phyloP scores from a whole-genome alignment of 2,329 filamentous ascomycete species.

The Fusarium praegraminearum region DNA sequence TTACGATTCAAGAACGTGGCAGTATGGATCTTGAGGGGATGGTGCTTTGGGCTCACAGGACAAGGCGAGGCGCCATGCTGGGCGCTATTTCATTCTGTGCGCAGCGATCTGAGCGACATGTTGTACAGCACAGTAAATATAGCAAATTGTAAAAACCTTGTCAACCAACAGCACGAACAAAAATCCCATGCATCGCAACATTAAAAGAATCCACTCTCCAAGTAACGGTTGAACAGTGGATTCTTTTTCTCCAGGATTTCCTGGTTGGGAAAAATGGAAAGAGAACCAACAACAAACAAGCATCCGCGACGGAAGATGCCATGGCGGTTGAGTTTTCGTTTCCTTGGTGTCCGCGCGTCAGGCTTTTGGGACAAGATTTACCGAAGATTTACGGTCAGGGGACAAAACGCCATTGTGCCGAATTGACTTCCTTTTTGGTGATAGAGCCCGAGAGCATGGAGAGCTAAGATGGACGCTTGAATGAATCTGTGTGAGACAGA shows the following conservation, averaged over 20 bases:
- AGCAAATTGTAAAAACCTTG: not conserved
- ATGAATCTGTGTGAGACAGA: not conserved
- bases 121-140: not conserved
- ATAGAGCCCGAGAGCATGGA: conserved; percentile 19
- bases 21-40: not conserved
- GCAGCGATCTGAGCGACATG: not conserved
- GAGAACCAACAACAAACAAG: not conserved
- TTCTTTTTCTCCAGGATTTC: not conserved
- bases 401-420: conserved; percentile 14
- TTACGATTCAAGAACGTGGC: conserved; percentile 1
- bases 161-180: not conserved
- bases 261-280: not conserved
- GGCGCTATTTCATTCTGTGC: not conserved
- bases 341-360: conserved; percentile 33
- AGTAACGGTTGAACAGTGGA: not conserved
- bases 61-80: not conserved
- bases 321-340: conserved; percentile 37
- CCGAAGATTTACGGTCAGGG: conserved; percentile 15
- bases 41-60: not conserved
- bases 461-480: conserved; percentile 9
- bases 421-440: conserved; percentile 32
- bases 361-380: not conserved
- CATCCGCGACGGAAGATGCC: not conserved
- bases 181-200: not conserved
- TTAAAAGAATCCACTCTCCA: conserved; percentile 13